Evolutionary conservation across 441 rosid species (phyloP).

Genomic region (Melastoma candidum): DNA sequence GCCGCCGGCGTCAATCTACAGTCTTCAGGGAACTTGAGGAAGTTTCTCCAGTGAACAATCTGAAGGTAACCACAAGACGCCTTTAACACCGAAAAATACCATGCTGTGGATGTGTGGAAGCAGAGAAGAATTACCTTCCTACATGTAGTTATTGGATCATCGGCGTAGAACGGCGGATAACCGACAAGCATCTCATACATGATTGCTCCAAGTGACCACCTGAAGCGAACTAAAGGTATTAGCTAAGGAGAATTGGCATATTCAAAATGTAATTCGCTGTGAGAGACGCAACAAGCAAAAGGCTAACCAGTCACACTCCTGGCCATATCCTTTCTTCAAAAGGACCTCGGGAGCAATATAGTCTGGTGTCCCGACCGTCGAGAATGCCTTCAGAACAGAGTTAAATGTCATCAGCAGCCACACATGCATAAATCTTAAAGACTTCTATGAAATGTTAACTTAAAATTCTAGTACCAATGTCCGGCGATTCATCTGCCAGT

Average conservation of each 20-base stretch:
- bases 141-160: conserved; percentile 86
- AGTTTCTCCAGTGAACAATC: conserved; percentile 96
- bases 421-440: too few relatives aligned
- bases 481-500: conserved; percentile 98
- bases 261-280: too few relatives aligned
- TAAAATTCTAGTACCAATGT: conserved; percentile 44
- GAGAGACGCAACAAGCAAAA: not conserved
- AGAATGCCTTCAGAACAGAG: conserved; percentile 63
- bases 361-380: conserved; percentile 97
- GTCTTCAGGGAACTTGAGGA: conserved; percentile 82
- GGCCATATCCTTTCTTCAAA: conserved; percentile 97
- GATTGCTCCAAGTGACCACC: conserved; percentile 99
- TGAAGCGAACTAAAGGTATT: conserved; percentile 16
- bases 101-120: too few relatives aligned
- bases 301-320: conserved; percentile 97
- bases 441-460: too few relatives aligned
- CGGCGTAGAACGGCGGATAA: conserved; percentile 94
- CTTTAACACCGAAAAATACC: too few relatives aligned
- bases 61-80: conserved; percentile 16
- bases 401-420: not conserved
- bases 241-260: too few relatives aligned
- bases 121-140: conserved; percentile 47
- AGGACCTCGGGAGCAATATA: conserved; percentile 98
- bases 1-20: conserved; percentile 59
- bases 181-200: conserved; percentile 98